phyloP scores from a whole-genome alignment of 768 basidiomycete species.

The Suillus alpinus region DNA sequence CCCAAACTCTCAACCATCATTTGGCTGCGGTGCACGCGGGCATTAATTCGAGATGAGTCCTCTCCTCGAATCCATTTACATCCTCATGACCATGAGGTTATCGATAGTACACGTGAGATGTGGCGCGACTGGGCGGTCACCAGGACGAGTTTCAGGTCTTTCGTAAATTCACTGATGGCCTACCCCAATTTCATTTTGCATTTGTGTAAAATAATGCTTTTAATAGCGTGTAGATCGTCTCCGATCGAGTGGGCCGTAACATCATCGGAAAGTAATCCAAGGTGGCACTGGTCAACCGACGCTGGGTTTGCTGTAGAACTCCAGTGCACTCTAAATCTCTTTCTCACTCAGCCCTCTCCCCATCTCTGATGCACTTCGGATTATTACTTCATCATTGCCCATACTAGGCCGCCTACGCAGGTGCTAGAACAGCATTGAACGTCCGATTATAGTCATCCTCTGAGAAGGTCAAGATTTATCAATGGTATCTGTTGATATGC shows the following conservation, averaged over 20 bases:
- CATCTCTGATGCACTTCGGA: constrained; percentile 77
- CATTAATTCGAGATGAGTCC: constrained; percentile 52
- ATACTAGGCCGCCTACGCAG: constrained; percentile 19
- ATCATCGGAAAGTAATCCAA: constrained; percentile 21
- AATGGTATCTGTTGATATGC: constrained; percentile 42
- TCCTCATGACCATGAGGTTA: constrained; percentile 61
- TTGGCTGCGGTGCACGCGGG: neutral
- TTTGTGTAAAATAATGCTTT: constrained; percentile 5
- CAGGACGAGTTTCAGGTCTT: too few relatives aligned
- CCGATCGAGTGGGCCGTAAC: constrained; percentile 14
- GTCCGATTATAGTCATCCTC: constrained; percentile 43
- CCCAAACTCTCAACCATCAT: neutral
- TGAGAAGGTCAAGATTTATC: constrained; percentile 31
- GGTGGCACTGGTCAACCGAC: constrained; percentile 40
- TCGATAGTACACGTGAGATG: constrained; percentile 66
- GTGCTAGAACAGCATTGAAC: constrained; percentile 37
- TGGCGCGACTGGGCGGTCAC: constrained; percentile 59
- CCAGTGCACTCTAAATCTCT: constrained; percentile 73
- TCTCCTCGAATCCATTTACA: constrained; percentile 50
- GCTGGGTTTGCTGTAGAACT: constrained; percentile 75
- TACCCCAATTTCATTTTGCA: neutral
- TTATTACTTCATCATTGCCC: constrained; percentile 44
- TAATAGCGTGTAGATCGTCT: constrained; percentile 17
- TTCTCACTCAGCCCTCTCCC: constrained; percentile 65
- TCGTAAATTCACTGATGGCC: neutral